Base-by-base conservation (phyloP, 768 basidiomycete species). In the Tricholoma bakamatsutake region DNA sequence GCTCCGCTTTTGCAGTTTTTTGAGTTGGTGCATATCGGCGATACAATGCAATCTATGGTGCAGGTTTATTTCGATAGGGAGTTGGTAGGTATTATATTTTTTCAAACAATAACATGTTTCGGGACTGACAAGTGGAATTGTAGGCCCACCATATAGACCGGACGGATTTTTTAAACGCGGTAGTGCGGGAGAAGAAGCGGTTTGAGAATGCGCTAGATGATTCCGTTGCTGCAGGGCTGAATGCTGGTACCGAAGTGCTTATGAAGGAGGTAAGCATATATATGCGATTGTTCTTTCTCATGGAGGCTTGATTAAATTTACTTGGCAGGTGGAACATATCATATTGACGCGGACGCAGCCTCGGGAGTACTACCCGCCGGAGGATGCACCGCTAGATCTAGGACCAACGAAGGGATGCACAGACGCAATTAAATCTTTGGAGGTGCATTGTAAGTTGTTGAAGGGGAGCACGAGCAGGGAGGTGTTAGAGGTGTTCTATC, bases 51-150 rank as follows among this genome's bases (percentile, higher is more conserved):
- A 70, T 92, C 87, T 15, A 98, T 98, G 85, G 84, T 97, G 5
- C 94, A 99, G 62, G 97, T 98, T 1, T 99, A 95, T 69, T 99
- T 96, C 65, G 97, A 98, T 66, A 95, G 95, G 65, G 96, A 97
- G 63, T 73, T 98, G 71, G 92, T 90, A 58, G 24, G 85, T 67
- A 6, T 7, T 57, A 45, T 15, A n/a, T 52, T 15, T 42, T 10
- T n/a, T 18, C 3, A 42, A 50, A 13, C 27, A 17, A 21, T 45
- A 43, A 45, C 57, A 45, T n/a, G 28, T 48, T 30, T 21, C 42
- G 28, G 33, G 54, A 50, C 21, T 34, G n/a, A 42, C 28, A 13
- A 42, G 3, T 3, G 21, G 15, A 47, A 48, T 30, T 17, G 4
- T 53, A 93, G 91, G 84, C 88, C 0, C 83, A 79, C 1, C 90